Evolutionary conservation across 306 rosid species (phyloP).

Genomic region (Dryas octopetala): DNA sequence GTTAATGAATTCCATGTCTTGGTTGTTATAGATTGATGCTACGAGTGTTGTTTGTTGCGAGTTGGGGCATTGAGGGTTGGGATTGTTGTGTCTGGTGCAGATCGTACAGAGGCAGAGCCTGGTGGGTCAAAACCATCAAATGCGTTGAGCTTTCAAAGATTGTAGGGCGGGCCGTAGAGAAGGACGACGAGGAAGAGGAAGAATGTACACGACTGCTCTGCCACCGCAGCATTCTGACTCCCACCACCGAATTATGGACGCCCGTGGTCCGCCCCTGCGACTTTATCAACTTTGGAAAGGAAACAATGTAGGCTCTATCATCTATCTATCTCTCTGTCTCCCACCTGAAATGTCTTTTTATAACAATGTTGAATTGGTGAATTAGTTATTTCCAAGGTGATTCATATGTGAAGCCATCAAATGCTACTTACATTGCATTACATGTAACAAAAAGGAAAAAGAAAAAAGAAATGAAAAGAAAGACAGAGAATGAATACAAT

Average conservation of each 20-base stretch:
- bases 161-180: slow-evolving; percentile 1
- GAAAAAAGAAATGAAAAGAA: too few species aligned
- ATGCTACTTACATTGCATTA: neutral
- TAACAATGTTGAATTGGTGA: too few species aligned
- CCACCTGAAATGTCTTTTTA: too few species aligned
- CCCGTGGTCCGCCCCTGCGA: slow-evolving; percentile 25
- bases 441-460: neutral
- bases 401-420: neutral
- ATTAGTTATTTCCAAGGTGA: too few species aligned
- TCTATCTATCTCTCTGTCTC: neutral
- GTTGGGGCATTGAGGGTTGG: neutral
- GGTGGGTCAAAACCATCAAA: neutral
- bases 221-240: slow-evolving; percentile 36
- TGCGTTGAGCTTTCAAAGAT: slow-evolving; percentile 12
- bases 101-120: neutral
- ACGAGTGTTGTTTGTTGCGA: neutral
- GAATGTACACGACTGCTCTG: slow-evolving; percentile 10
- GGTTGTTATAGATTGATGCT: neutral
- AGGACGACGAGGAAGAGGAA: neutral
- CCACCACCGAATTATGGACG: slow-evolving; percentile 26
- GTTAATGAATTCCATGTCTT: neutral
- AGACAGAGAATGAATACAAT: neutral
- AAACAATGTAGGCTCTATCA: slow-evolving; percentile 30
- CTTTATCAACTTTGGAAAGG: slow-evolving; percentile 47
- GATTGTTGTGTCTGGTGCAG: neutral